These are phyloP conservation scores for Starmerella roubikii DNA, from an alignment of 805 yeast species.

Conservation along the genomic window DNA sequence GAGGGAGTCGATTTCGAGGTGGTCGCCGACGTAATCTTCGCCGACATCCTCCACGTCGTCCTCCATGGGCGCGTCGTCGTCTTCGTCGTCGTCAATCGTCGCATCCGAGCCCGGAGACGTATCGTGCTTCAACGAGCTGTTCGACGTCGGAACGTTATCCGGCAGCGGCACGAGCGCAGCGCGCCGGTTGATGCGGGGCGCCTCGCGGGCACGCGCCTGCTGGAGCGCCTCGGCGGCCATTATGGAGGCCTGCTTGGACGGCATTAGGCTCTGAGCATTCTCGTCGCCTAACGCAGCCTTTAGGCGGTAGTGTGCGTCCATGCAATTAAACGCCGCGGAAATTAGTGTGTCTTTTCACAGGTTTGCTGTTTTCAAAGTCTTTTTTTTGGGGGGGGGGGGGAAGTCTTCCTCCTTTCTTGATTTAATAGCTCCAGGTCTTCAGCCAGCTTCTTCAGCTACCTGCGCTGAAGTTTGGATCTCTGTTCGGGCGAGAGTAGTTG, in stretches of 20 bases:
- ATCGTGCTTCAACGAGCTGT: neutral
- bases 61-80: neutral
- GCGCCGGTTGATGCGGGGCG: conserved; percentile 8
- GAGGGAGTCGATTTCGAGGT: neutral
- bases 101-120: conserved; percentile 13
- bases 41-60: neutral
- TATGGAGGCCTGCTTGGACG: conserved; percentile 13
- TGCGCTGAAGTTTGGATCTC: conserved; percentile 1
- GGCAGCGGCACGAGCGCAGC: conserved; percentile 12
- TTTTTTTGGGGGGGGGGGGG: too few relatives aligned
- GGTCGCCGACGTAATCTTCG: conserved; percentile 3
- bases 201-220: conserved; percentile 11
- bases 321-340: too few relatives aligned
- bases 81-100: conserved; percentile 13
- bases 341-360: too few relatives aligned
- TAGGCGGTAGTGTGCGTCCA: conserved; percentile 13
- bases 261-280: conserved; percentile 9
- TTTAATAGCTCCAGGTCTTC: too few relatives aligned
- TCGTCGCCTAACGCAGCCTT: conserved; percentile 9
- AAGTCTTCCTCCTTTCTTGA: too few relatives aligned
- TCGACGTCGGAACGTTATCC: conserved; percentile 1
- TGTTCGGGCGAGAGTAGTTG: too few relatives aligned
- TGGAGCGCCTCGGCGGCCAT: conserved; percentile 10
- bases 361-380: too few relatives aligned
- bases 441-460: too few relatives aligned